Evolutionary conservation across 208 protist species (phyloP), one percentile per base, ranked within the genome.

Genomic region (Crithidia sp.): DNA sequence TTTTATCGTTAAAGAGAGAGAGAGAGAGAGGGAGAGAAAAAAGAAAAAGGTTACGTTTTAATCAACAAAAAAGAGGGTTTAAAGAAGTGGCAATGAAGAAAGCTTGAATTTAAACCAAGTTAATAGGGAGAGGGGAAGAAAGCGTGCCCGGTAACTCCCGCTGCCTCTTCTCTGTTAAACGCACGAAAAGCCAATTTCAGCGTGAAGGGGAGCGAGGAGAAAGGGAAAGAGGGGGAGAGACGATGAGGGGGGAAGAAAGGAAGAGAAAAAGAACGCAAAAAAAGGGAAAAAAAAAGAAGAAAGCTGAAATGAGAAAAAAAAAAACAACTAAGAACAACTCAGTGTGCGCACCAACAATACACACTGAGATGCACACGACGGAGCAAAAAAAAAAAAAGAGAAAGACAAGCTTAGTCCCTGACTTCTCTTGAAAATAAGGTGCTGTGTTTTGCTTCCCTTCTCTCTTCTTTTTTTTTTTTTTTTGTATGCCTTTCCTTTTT

Each of bases 211-310:
- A n/a, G 5, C 16, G 43, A 7, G 17, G 7, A 70, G 43, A 49
- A 60, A 39, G n/a, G 37, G 17, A 68, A 17, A 68, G 36, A 49
- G 5, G 44, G 19, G 13, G 40, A 68, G 12, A 10, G 28, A 62
- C 6, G 52, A 39, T 5, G 16, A 56, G 45, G 12, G 59, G 67
- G 50, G 39, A 6, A 65, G 47, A 60, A 50, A 6, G 61, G 47
- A 60, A 7, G 49, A 58, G 40, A 50, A 43, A 57, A 59, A 64
- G 8, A 70, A 61, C 4, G 49, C 10, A 14, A 12, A 66, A 45
- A 81, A 71, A 56, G 2, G 40, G 66, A 71, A 75, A 71, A 70
- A 74, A 69, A 71, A 71, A 68, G 45, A 19, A 49, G 0, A 10
- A 69, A 71, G 10, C 36, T 68, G 47, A 72, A 60, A 49, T 14